These are phyloP conservation scores for Kondoa malvinella DNA, from an alignment of 768 basidiomycete genomes.

Conservation along the genomic window DNA sequence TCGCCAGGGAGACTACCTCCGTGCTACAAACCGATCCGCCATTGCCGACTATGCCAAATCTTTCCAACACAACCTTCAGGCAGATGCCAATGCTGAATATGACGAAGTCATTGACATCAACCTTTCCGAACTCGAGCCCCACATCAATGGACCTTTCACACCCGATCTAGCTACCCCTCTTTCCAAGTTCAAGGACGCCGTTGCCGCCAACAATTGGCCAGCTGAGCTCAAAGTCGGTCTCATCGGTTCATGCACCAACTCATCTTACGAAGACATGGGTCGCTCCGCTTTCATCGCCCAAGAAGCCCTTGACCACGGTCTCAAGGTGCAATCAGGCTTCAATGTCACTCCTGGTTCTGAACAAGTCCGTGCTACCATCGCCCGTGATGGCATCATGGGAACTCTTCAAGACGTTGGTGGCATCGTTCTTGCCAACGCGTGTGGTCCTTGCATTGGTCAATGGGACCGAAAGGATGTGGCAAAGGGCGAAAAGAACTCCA, in stretches of 20 bases:
- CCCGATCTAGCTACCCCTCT: slow-evolving; percentile 97
- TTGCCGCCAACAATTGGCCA: slow-evolving; percentile 93
- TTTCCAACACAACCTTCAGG: slow-evolving; percentile 76
- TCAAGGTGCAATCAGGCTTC: slow-evolving; percentile 79
- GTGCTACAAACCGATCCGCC: slow-evolving; percentile 74
- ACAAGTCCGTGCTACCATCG: slow-evolving; percentile 94
- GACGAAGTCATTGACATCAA: slow-evolving; percentile 90
- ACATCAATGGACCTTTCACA: slow-evolving; percentile 99
- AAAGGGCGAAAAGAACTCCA: slow-evolving; percentile 94
- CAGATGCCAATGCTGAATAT: slow-evolving; percentile 78
- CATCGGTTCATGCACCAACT: slow-evolving; percentile 99
- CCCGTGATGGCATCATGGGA: slow-evolving; percentile 80
- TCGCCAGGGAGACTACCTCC: slow-evolving; percentile 82
- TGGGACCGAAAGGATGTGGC: slow-evolving; percentile 95
- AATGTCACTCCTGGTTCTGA: slow-evolving; percentile 97
- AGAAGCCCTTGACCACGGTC: slow-evolving; percentile 73
- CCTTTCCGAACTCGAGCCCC: slow-evolving; percentile 90
- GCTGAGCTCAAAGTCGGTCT: slow-evolving; percentile 90
- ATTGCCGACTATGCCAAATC: slow-evolving; percentile 75
- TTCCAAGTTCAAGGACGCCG: slow-evolving; percentile 79
- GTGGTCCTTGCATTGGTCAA: slow-evolving; percentile 97
- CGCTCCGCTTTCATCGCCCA: slow-evolving; percentile 85
- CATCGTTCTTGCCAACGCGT: slow-evolving; percentile 89
- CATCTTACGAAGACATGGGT: slow-evolving; percentile 99
- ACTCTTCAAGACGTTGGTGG: slow-evolving; percentile 77